Evolutionary conservation across 2,329 filamentous ascomycete genomes (phyloP), one percentile per base, ranked within the genome.

Genomic region (Laburnicola sp.): DNA sequence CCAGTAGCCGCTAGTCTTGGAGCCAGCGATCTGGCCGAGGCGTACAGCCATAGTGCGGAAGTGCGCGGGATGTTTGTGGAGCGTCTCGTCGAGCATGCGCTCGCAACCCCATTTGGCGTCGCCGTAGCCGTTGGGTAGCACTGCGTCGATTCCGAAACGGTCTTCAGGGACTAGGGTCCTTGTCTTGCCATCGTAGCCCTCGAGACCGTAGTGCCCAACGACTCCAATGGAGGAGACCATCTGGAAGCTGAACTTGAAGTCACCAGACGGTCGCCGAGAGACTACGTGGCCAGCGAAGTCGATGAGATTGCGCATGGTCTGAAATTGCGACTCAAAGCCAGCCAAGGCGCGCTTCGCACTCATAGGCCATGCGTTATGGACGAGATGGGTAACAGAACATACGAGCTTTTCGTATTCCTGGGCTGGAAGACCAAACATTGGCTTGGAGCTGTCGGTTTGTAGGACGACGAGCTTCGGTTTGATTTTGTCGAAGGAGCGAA

Each of bases 311-410:
- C 78, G 75, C 45, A 84, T 75, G 3, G 78, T 75, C 2, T 75
- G 70, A 35, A 84, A 75, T 54, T 82, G 76, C 0, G 76, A 71
- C 57, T 79, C 76, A 48, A 83, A 84, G 0, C 75, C 79, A 23
- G 74, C 68, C 5, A 82, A 52, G 0, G 75, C 66, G 16, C 81
- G 74, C 61, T 79, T 82, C 61, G 78, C 80, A 63, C 81, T 80
- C 66, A 84, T 82, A 0, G 74, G 75, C 78, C 78, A 82, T 0
- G 80, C 79, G 55, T 80, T 82, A 65, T 84, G 81, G 21, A 80
- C 50, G 35, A 84, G 75, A 51, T 81, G 76, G 0, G 80, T 83
- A 6, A 76, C 77, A 2, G 45, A 58, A 0, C 55, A n/a, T 0
- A 67, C 58, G 0, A 83, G 70, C 0, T 43, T 22, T 2, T 63